Evolutionary conservation across 2,329 filamentous ascomycete species (phyloP), one percentile per base, ranked within the genome.

Genomic region (Diaporthe longicolla): DNA sequence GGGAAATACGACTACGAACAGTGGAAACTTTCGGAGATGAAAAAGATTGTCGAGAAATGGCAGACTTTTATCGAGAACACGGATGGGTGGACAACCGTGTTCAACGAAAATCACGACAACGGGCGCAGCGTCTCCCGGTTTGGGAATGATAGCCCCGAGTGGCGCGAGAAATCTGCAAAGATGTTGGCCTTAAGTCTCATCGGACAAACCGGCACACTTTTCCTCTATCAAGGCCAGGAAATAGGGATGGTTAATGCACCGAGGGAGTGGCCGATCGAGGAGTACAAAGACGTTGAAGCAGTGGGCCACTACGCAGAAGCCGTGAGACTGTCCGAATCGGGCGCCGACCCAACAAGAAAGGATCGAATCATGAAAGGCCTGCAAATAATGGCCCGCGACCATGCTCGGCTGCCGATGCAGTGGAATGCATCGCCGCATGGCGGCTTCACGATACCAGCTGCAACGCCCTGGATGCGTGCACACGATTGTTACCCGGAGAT

Each of bases 401-500:
- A 94, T 78, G 85, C 91, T 1, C 84, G 92, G 0, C 87, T 91
- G 2, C 92, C 92, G 0, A 89, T 94, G 79, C 91, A 92, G 70
- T 94, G 93, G 93, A 86, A 88, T 69, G 84, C 82, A 1, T 83
- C 84, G 0, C 82, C 86, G 0, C 87, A 93, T 75, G 90, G 89
- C 0, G 92, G 93, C 0, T 94, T 94, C 80, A 88, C 90, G 0
- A 19, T 15, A 0, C 29, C 45, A 19, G 76, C 73, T 0, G 79
- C 79, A 0, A 86, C 85, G 76, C 90, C 92, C 0, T 94, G 92
- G 92, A 94, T 94, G 90, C 85, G 89, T 1, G 87, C 91, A 1
- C 91, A 93, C 77, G 89, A 92, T 26, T 84, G 88, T 40, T 91
- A 89, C 77, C 77, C 77, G 3, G 78, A 82, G 1, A 85, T 91